These are phyloP conservation scores for Thalassiosira sp. DNA, from an alignment of 352 stramenopile species.

Conservation along the genomic window DNA sequence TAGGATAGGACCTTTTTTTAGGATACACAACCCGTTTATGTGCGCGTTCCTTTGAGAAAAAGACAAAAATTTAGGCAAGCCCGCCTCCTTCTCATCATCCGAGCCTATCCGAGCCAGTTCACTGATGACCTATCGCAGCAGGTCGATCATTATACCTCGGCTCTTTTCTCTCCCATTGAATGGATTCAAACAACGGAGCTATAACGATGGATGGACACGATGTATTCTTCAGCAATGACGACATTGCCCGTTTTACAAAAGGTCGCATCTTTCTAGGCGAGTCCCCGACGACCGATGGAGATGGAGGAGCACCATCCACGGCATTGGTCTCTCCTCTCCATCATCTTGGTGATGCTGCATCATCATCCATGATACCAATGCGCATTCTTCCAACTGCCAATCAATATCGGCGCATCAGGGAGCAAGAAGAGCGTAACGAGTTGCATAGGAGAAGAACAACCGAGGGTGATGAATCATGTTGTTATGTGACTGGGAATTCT, in stretches of 20 bases:
- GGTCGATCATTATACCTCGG: too few relatives aligned
- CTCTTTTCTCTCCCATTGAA: too few relatives aligned
- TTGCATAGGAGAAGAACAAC: conserved; percentile 3
- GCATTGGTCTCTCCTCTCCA: conserved; percentile 6
- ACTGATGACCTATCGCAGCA: too few relatives aligned
- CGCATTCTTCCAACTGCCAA: conserved; percentile 22
- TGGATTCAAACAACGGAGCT: too few relatives aligned
- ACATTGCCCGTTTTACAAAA: conserved; percentile 26
- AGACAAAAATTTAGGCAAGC: too few relatives aligned
- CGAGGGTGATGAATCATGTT: conserved; percentile 5
- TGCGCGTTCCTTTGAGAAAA: too few relatives aligned
- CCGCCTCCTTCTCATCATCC: too few relatives aligned
- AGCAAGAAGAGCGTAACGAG: conserved; percentile 12
- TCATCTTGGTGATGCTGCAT: not conserved
- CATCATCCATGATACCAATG: not conserved
- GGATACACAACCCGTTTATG: too few relatives aligned
- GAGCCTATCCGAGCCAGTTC: too few relatives aligned
- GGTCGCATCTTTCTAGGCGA: conserved; percentile 10
- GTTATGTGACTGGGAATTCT: conserved; percentile 20
- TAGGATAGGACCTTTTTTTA: too few relatives aligned
- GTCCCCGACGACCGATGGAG: not conserved
- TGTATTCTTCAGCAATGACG: conserved; percentile 33
- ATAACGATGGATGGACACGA: conserved; percentile 13
- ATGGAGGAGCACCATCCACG: too few relatives aligned
- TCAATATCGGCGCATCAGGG: conserved; percentile 11